phyloP scores from a whole-genome alignment of 1,284 basidiomycete genomes.

The Cryptococcus neoformans region DNA sequence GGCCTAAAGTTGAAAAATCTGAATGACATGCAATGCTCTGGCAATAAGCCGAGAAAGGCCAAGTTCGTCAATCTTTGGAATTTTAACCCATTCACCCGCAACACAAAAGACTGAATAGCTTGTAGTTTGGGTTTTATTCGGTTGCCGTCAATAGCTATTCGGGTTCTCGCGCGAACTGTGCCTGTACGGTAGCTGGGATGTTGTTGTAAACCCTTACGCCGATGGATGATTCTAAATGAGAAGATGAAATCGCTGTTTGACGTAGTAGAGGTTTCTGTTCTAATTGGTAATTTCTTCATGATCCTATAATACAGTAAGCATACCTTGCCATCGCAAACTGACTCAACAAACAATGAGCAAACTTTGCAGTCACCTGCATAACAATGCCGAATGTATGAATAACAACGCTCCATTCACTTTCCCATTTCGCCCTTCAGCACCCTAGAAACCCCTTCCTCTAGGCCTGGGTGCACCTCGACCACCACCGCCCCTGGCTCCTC shows the following conservation, averaged over 20 bases:
- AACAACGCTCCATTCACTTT: background rate
- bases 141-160: no score
- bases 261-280: no score
- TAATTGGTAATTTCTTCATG: no score
- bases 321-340: no score
- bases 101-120: slow-evolving; percentile 17
- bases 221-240: no score
- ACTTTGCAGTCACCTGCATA: background rate
- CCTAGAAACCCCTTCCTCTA: slow-evolving; percentile 37
- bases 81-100: slow-evolving; percentile 44
- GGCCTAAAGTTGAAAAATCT: slow-evolving; percentile 84
- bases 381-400: background rate
- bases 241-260: no score
- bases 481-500: slow-evolving; percentile 36
- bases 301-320: no score
- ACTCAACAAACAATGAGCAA: no score
- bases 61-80: slow-evolving; percentile 50
- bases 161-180: no score
- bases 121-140: no score
- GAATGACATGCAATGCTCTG: slow-evolving; percentile 73
- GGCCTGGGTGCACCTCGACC: slow-evolving; percentile 35
- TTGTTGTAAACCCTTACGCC: no score
- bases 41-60: slow-evolving; percentile 59
- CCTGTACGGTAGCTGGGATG: no score
- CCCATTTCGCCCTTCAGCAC: background rate